A percentile compares a stretch with the other conserved stretches of the same genome.
Evolutionary conservation across 192 early-diverging fungal genomes (phyloP).

Genomic region (Allomyces macrogynus): DNA sequence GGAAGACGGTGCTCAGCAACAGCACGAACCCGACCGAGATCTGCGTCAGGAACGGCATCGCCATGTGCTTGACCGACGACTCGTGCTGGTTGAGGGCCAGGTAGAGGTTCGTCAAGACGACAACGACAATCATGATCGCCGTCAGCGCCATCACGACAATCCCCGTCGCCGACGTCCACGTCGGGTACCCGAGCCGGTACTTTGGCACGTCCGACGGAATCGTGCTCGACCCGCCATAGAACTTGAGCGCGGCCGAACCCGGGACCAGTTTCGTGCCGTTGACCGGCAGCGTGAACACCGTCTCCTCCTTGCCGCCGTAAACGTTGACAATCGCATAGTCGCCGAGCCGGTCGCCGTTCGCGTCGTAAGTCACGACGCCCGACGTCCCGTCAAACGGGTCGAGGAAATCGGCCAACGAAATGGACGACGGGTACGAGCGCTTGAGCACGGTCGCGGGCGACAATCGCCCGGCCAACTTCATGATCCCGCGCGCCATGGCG

Average conservation of each 20-base stretch:
- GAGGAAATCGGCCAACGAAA: neutral
- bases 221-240: neutral
- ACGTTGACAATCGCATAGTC: neutral
- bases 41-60: neutral
- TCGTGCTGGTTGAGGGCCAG: neutral
- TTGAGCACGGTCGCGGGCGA: neutral
- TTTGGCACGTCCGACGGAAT: neutral
- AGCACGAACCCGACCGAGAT: neutral
- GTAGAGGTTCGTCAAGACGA: neutral
- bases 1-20: neutral
- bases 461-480: neutral
- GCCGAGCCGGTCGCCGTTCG: neutral
- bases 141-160: neutral
- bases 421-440: neutral
- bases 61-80: neutral
- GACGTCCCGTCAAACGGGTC: neutral
- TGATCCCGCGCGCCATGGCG: neutral
- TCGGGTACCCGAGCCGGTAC: neutral
- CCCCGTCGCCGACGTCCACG: neutral
- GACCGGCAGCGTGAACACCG: no score
- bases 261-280: no score
- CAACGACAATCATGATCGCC: neutral
- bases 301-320: no score
- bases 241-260: neutral
- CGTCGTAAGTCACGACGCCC: neutral